phyloP scores from a whole-genome alignment of 805 yeast species.

The Starmerella tilneyi region DNA sequence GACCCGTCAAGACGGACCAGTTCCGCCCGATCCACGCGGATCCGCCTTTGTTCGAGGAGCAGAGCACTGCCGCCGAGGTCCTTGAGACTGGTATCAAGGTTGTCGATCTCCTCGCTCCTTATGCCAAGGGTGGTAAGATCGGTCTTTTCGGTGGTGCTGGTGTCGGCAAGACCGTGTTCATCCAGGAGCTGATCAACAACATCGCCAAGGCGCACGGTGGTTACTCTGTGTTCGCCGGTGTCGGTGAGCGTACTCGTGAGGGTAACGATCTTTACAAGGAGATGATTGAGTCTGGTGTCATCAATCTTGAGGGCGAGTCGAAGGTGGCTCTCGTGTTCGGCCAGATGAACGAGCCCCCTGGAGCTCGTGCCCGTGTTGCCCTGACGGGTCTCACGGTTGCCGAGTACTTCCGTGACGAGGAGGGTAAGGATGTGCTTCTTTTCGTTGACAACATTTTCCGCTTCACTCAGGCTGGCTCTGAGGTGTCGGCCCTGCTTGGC shows the following conservation, averaged over 20 bases:
- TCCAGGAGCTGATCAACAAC: conserved; percentile 98
- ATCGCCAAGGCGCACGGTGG: conserved; percentile 99
- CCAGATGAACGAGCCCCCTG: conserved; percentile 99
- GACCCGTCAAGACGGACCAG: conserved; percentile 87
- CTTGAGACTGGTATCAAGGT: conserved; percentile 99
- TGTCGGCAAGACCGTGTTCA: conserved; percentile 99
- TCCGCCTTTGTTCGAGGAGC: conserved; percentile 92
- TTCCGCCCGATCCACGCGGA: conserved; percentile 98
- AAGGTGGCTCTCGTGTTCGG: conserved; percentile 99
- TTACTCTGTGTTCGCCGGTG: conserved; percentile 99
- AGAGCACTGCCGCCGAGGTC: conserved; percentile 95
- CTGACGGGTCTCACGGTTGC: conserved; percentile 99
- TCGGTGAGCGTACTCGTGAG: conserved; percentile 99
- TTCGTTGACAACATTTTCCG: conserved; percentile 99
- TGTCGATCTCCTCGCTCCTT: conserved; percentile 97
- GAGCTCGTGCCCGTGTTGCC: conserved; percentile 99
- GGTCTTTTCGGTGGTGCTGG: conserved; percentile 99
- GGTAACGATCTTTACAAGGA: conserved; percentile 99
- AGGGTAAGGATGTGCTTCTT: conserved; percentile 99
- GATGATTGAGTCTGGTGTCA: conserved; percentile 99
- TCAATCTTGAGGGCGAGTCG: conserved; percentile 98
- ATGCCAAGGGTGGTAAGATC: conserved; percentile 99
- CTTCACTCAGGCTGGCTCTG: conserved; percentile 99
- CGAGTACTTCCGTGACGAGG: conserved; percentile 99
- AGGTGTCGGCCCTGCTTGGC: conserved; percentile 98